Conservation (phyloP, 2,329 filamentous ascomycete species). For the Cladosporium cucumerinum region DNA sequence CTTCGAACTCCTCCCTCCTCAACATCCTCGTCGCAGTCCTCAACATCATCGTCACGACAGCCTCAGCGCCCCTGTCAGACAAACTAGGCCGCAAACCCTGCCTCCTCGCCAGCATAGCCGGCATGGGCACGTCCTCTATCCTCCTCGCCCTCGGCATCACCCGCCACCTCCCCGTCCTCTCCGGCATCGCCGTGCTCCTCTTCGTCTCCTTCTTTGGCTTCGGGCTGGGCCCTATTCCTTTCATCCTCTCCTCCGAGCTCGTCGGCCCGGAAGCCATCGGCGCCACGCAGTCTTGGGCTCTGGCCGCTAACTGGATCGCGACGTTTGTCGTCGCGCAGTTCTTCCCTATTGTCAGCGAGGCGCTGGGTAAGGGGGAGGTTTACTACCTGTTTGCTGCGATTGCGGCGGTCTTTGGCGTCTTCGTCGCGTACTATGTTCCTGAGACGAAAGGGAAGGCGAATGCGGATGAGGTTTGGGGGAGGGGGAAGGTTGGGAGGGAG, state of each 20-base stretch:
- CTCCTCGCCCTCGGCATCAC: constrained; percentile 78
- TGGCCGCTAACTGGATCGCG: constrained; percentile 83
- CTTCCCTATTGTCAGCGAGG: constrained; percentile 81
- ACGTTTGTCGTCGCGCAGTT: constrained; percentile 94
- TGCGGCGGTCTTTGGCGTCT: constrained; percentile 65
- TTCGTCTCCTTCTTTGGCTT: constrained; percentile 91
- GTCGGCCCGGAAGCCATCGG: constrained; percentile 88
- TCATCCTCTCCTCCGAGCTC: constrained; percentile 87
- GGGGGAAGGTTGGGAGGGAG: constrained; percentile 9
- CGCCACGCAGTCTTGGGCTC: constrained; percentile 81
- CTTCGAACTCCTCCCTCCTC: constrained; percentile 74
- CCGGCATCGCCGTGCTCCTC: constrained; percentile 73
- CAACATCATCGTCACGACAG: constrained; percentile 79
- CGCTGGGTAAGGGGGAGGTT: constrained; percentile 75
- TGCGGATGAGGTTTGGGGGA: constrained; percentile 86
- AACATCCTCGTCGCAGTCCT: constrained; percentile 84
- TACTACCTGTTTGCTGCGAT: constrained; percentile 88
- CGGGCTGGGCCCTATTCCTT: constrained; percentile 88
- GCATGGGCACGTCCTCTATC: constrained; percentile 77
- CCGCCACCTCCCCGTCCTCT: constrained; percentile 67
- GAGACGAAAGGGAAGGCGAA: constrained; percentile 85
- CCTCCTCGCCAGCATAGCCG: constrained; percentile 74
- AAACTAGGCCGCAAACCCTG: constrained; percentile 83
- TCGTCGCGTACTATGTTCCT: constrained; percentile 72
- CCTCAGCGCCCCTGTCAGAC: constrained; percentile 81